Percentiles rank a stretch among this genome's conserved stretches.
Conservation (phyloP, 257 asterid species). For the Rubia yunnanensis region DNA sequence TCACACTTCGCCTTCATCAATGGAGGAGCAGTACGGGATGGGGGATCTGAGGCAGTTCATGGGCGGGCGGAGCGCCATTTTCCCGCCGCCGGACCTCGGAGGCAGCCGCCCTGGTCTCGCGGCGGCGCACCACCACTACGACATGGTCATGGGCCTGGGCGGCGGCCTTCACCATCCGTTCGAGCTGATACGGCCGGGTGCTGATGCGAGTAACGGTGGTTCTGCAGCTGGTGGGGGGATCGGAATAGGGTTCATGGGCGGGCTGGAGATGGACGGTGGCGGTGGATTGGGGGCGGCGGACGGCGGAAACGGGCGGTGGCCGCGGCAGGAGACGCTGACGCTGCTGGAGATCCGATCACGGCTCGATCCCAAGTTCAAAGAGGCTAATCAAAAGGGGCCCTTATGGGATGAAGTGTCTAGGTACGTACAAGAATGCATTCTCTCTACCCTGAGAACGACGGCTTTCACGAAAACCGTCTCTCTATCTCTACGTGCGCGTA, state of each 20-base stretch:
- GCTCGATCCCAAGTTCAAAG: conserved; percentile 84
- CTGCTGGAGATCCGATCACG: conserved; percentile 98
- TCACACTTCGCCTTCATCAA: no score
- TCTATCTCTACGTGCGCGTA: not conserved
- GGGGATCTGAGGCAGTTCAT: conserved; percentile 67
- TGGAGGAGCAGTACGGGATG: conserved; percentile 79
- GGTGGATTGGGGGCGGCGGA: conserved; percentile 31
- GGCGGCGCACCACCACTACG: conserved; percentile 27
- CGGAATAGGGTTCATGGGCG: conserved; percentile 22
- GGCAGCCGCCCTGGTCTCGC: conserved; percentile 16
- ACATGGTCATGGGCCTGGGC: conserved; percentile 3
- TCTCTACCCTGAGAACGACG: conserved; percentile 26
- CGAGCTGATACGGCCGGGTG: conserved; percentile 30
- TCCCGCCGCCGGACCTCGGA: conserved; percentile 32
- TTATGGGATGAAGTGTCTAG: conserved; percentile 97
- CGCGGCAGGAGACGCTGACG: conserved; percentile 89
- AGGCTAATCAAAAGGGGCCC: conserved; percentile 93
- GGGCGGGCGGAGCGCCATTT: conserved; percentile 41
- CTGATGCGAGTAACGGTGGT: conserved; percentile 8
- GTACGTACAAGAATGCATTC: conserved; percentile 20
- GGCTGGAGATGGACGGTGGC: conserved; percentile 33
- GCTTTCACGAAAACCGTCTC: not conserved
- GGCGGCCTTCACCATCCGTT: conserved; percentile 10
- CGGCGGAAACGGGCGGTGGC: conserved; percentile 82
- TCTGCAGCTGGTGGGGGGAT: conserved; percentile 8